Evolutionary conservation across 192 early-diverging fungal species (phyloP).

Genomic region (Coemansia sp.): DNA sequence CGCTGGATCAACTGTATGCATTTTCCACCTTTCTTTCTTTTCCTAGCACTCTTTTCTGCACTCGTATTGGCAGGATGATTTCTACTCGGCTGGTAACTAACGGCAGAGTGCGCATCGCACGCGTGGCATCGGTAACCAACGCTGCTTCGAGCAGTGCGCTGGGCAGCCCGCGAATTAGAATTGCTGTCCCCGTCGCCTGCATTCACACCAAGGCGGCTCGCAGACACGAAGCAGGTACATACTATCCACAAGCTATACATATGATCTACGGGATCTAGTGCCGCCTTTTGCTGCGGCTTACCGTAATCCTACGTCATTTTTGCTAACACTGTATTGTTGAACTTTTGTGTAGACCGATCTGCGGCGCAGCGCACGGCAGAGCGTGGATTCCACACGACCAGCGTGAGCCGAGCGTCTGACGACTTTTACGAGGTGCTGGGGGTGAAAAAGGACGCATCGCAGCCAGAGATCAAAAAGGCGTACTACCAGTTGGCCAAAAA

Average conservation of each 20-base stretch:
- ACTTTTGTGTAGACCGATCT: neutral
- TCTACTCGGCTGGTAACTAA: conserved; percentile 8
- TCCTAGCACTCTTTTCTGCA: neutral
- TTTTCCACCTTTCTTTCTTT: neutral
- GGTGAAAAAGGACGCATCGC: conserved; percentile 73
- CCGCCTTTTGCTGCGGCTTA: too few relatives aligned
- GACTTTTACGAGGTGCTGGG: conserved; percentile 89
- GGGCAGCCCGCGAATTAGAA: neutral
- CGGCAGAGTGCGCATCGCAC: conserved; percentile 7
- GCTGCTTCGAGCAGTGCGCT: neutral
- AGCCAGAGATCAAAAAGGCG: conserved; percentile 92
- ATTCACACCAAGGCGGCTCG: neutral
- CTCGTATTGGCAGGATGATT: conserved; percentile 7
- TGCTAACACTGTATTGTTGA: neutral
- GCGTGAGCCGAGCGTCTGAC: conserved; percentile 42
- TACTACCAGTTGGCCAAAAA: conserved; percentile 97
- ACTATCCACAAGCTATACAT: neutral
- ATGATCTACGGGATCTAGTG: neutral
- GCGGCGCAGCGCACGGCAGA: conserved; percentile 1
- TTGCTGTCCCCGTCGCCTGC: neutral
- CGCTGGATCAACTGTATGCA: neutral
- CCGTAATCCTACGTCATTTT: neutral
- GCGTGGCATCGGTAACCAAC: neutral
- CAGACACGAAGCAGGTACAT: conserved; percentile 1
- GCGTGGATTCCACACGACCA: conserved; percentile 42